These are phyloP conservation scores for Nitzschia inconspicua DNA, from an alignment of 108 stramenopile genomes.

Conservation along the genomic window DNA sequence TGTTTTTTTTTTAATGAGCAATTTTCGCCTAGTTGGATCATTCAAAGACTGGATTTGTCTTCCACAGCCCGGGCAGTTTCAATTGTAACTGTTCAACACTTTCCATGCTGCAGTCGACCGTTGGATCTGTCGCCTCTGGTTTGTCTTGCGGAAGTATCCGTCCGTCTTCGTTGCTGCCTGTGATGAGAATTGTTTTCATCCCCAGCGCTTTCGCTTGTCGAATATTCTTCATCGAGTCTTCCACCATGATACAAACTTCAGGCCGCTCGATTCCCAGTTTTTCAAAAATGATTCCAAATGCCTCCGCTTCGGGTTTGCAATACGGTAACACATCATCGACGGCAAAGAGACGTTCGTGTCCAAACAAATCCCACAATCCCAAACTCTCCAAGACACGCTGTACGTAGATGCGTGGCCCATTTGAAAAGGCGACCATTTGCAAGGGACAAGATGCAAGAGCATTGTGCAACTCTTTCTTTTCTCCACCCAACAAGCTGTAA, in stretches of 20 bases:
- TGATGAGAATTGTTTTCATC: slow-evolving; percentile 70
- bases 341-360: slow-evolving; percentile 57
- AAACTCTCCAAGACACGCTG: slow-evolving; percentile 53
- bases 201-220: slow-evolving; percentile 64
- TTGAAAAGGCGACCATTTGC: slow-evolving; percentile 70
- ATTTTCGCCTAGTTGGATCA: slow-evolving; percentile 37
- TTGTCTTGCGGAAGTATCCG: slow-evolving; percentile 47
- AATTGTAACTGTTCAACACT: slow-evolving; percentile 48
- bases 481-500: slow-evolving; percentile 39
- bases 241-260: slow-evolving; percentile 73
- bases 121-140: slow-evolving; percentile 52
- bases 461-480: slow-evolving; percentile 35
- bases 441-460: slow-evolving; percentile 37
- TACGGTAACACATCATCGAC: slow-evolving; percentile 79
- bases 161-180: slow-evolving; percentile 52
- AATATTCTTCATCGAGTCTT: slow-evolving; percentile 89
- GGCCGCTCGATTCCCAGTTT: slow-evolving; percentile 43
- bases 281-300: slow-evolving; percentile 63
- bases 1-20: too few species aligned
- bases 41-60: slow-evolving; percentile 49
- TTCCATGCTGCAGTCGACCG: slow-evolving; percentile 64
- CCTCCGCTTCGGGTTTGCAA: slow-evolving; percentile 79
- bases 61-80: slow-evolving; percentile 46
- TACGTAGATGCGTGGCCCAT: slow-evolving; percentile 70
- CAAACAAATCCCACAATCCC: slow-evolving; percentile 54